Evolutionary conservation across 108 stramenopile species (phyloP).

Genomic region (Cylindrotheca fusiformis): DNA sequence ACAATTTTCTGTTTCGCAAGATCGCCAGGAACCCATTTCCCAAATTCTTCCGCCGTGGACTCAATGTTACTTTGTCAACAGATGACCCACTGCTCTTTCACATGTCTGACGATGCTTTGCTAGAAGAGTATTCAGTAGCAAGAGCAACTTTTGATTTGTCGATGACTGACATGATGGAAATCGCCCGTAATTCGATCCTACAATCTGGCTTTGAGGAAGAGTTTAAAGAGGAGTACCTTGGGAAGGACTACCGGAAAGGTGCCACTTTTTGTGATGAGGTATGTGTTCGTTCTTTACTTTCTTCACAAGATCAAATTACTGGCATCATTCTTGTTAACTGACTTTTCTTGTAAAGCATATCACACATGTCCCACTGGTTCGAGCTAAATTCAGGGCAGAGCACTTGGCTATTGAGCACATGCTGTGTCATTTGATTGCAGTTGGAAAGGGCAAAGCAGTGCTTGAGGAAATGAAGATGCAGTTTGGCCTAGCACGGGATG

Average conservation of each 20-base stretch:
- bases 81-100: constrained; percentile 99
- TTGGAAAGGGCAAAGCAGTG: constrained; percentile 76
- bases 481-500: constrained; percentile 83
- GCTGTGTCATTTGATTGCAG: constrained; percentile 71
- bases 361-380: constrained; percentile 86
- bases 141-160: constrained; percentile 94
- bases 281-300: no score
- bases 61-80: constrained; percentile 97
- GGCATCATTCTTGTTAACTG: neutral
- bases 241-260: constrained; percentile 78
- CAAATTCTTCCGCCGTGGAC: constrained; percentile 75
- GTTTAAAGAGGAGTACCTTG: constrained; percentile 94
- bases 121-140: constrained; percentile 98
- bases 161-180: constrained; percentile 97
- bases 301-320: neutral
- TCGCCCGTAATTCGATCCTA: constrained; percentile 94
- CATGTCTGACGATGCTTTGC: constrained; percentile 96
- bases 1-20: constrained; percentile 98
- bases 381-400: constrained; percentile 88
- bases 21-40: constrained; percentile 93
- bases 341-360: constrained; percentile 30
- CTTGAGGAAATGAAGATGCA: constrained; percentile 85
- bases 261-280: constrained; percentile 88
- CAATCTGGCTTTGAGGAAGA: constrained; percentile 95
- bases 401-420: constrained; percentile 89